Percentiles rank a stretch among this genome's conserved stretches.
Conservation (phyloP, 2,329 filamentous ascomycete species). For the Botryotinia convoluta region DNA sequence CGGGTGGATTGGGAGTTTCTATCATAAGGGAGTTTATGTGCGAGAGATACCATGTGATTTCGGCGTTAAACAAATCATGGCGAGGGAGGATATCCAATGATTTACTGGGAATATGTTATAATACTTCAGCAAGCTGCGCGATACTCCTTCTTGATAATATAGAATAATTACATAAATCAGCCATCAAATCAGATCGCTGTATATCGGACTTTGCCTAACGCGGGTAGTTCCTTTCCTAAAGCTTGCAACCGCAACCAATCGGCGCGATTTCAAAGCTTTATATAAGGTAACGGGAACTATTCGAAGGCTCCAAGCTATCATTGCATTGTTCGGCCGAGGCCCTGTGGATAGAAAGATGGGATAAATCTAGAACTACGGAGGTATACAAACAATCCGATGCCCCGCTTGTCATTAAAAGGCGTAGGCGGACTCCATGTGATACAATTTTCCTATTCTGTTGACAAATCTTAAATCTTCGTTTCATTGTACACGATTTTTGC, state of each 20-base stretch:
- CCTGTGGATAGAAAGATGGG: not conserved
- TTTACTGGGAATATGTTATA: not conserved
- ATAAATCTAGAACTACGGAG: not conserved
- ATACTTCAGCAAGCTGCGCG: not conserved
- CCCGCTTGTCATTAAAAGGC: not conserved
- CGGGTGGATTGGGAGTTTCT: not conserved
- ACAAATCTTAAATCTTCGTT: not conserved
- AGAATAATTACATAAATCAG: slow-evolving; percentile 1
- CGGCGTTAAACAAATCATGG: not conserved
- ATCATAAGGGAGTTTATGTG: not conserved
- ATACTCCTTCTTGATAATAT: not conserved
- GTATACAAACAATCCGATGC: not conserved
- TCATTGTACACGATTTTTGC: not conserved
- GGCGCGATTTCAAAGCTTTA: not conserved
- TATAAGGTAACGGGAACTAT: slow-evolving; percentile 10
- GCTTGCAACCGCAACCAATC: not conserved
- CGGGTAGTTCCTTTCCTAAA: not conserved
- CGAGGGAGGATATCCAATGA: not conserved
- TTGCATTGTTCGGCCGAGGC: not conserved
- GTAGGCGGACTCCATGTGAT: not conserved
- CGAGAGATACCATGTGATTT: slow-evolving; percentile 13
- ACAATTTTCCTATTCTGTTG: not conserved
- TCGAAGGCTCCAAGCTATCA: not conserved
- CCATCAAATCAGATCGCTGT: not conserved
- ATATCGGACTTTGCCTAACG: not conserved